Base-by-base conservation (phyloP, 2,329 filamentous ascomycete genomes). In the Hypomyces perniciosus region DNA sequence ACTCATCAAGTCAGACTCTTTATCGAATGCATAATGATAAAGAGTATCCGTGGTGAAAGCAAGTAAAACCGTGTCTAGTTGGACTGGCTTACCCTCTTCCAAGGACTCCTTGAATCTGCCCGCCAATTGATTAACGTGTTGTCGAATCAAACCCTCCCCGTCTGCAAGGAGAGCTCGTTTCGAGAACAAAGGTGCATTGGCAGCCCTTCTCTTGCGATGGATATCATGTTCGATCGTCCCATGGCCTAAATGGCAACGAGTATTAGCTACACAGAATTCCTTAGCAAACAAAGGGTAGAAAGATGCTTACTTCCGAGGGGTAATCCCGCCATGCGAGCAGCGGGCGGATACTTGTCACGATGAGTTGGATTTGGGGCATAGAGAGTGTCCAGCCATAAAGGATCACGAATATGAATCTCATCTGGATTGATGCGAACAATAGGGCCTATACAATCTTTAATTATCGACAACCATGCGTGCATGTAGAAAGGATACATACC, bases 351-450 rank as follows among this genome's bases (percentile, higher is more conserved):
- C n/a, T 35, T 35, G 6, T 42, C 28, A 2, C 38, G 13, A 7
- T 48, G 30, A 5, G 46, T 42, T 5, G 46, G 30, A 34, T 44
- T 44, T 6, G 47, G 12, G 8, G 47, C 46, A 41, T 62, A 63
- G 28, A 63, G 53, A 13, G 27, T 46, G 39, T 65, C 56, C 41
- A 61, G 64, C 34, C 57, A 61, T 12, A 53, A 54, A 1, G 62
- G 56, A 33, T 67, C 61, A n/a, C 58, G 46, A 34, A 67, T 57
- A 46, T 62, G 59, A 2, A 67, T 52, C 42, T 65, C 58, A 43
- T 57, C 40, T 2, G 63, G 62, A 9, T 52, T 59, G 39, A 65
- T 61, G n/a, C 65, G 58, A 29, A 66, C 53, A 40, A 67, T 64
- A 2, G 62, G 62, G 4, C 64, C 63, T 67, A n/a, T 35, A 3